Evolutionary conservation across 2,329 filamentous ascomycete species (phyloP).

Genomic region (Neophaeococcomyces mojaviensis): DNA sequence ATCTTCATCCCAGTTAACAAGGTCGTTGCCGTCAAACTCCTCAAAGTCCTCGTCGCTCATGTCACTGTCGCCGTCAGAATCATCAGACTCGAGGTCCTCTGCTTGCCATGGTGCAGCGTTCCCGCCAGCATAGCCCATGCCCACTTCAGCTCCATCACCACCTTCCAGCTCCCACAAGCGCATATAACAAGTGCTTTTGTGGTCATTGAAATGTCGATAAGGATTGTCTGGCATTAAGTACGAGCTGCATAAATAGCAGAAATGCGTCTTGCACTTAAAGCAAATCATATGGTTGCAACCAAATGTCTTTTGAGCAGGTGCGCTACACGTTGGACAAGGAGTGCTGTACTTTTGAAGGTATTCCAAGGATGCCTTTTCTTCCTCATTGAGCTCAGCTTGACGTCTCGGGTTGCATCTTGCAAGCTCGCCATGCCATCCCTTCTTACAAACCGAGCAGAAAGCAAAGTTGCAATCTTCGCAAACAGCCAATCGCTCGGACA

Average conservation of each 20-base stretch:
- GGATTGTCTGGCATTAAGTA: slow-evolving; percentile 77
- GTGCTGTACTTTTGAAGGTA: slow-evolving; percentile 77
- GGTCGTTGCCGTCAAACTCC: slow-evolving; percentile 24
- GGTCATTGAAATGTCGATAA: slow-evolving; percentile 78
- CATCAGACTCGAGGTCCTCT: slow-evolving; percentile 44
- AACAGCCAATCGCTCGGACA: slow-evolving; percentile 64
- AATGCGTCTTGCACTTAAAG: slow-evolving; percentile 80
- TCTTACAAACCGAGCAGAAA: slow-evolving; percentile 68
- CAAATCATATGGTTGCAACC: slow-evolving; percentile 98
- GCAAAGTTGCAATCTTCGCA: slow-evolving; percentile 86
- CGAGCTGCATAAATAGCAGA: slow-evolving; percentile 88
- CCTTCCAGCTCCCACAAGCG: slow-evolving; percentile 83
- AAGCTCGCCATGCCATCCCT: slow-evolving; percentile 91
- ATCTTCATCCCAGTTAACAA: slow-evolving; percentile 24
- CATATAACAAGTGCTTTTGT: slow-evolving; percentile 66
- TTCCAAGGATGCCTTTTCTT: slow-evolving; percentile 78
- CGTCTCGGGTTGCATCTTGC: slow-evolving; percentile 59
- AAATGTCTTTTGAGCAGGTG: slow-evolving; percentile 79
- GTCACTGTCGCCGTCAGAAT: slow-evolving; percentile 53
- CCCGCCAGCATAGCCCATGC: slow-evolving; percentile 29
- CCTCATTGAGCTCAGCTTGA: slow-evolving; percentile 64
- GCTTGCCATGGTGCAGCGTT: slow-evolving; percentile 3
- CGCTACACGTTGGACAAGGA: slow-evolving; percentile 78
- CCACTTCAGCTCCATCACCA: slow-evolving; percentile 54
- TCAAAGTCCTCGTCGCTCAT: slow-evolving; percentile 42